phyloP scores from a whole-genome alignment of 2,329 filamentous ascomycete species.

The Cryoendolithus antarcticus region DNA sequence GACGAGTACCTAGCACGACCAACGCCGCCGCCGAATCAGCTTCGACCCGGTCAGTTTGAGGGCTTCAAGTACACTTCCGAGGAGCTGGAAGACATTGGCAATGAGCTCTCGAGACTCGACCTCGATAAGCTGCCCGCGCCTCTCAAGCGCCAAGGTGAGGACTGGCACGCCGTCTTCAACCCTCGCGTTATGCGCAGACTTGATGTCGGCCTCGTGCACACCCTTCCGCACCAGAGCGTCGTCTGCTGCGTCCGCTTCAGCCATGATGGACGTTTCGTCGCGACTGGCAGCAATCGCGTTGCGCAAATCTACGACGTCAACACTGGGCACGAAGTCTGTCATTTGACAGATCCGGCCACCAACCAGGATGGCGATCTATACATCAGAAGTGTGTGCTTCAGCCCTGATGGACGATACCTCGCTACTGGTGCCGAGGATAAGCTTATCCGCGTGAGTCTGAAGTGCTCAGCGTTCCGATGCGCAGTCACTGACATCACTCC shows the following conservation, averaged over 20 bases:
- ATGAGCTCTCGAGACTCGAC: slow-evolving; percentile 74
- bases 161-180: slow-evolving; percentile 98
- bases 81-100: slow-evolving; percentile 40
- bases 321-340: slow-evolving; percentile 75
- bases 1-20: slow-evolving; percentile 52
- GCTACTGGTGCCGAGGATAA: slow-evolving; percentile 97
- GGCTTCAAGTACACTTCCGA: slow-evolving; percentile 22
- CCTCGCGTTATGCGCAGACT: slow-evolving; percentile 76
- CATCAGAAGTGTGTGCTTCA: slow-evolving; percentile 97
- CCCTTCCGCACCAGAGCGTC: slow-evolving; percentile 84
- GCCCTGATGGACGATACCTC: slow-evolving; percentile 83
- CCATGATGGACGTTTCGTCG: slow-evolving; percentile 86
- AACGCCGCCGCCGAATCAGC: slow-evolving; percentile 46
- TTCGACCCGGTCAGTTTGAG: slow-evolving; percentile 10
- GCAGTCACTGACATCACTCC: slow-evolving; percentile 1
- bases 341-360: slow-evolving; percentile 77
- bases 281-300: slow-evolving; percentile 94
- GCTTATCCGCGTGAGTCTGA: slow-evolving; percentile 52
- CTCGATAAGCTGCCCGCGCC: slow-evolving; percentile 72
- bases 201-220: slow-evolving; percentile 90
- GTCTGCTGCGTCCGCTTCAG: slow-evolving; percentile 98
- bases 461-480: not conserved
- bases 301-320: slow-evolving; percentile 97
- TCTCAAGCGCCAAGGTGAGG: slow-evolving; percentile 75
- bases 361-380: slow-evolving; percentile 87